These are phyloP conservation scores for Posidonia oceanica DNA, from an alignment of 116 monocot genomes.

Conservation along the genomic window DNA sequence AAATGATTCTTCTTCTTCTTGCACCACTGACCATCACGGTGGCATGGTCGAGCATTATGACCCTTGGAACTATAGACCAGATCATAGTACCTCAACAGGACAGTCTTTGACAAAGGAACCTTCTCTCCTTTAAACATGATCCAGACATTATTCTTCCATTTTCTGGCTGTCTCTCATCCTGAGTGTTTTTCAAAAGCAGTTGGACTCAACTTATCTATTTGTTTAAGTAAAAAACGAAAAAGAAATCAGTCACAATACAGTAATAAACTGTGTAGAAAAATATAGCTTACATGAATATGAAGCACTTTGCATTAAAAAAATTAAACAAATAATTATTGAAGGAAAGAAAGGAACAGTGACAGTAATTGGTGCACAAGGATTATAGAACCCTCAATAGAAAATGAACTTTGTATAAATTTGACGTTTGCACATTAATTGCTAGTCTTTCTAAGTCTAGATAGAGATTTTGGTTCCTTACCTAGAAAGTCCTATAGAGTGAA, in stretches of 20 bases:
- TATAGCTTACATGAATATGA: too few species aligned
- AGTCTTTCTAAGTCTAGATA: too few species aligned
- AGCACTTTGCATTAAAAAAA: too few species aligned
- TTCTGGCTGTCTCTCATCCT: slow-evolving; percentile 63
- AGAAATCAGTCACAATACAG: neutral
- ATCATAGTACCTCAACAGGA: slow-evolving; percentile 59
- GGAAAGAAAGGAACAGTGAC: neutral
- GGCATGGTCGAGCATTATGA: slow-evolving; percentile 42
- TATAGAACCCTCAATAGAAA: too few species aligned
- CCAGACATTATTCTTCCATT: slow-evolving; percentile 91
- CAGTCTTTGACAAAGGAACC: slow-evolving; percentile 61
- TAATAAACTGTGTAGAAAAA: neutral
- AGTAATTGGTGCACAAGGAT: too few species aligned
- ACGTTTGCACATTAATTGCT: too few species aligned
- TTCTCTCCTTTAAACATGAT: slow-evolving; percentile 70
- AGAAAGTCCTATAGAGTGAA: too few species aligned
- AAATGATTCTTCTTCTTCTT: too few species aligned
- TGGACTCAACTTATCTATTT: slow-evolving; percentile 70
- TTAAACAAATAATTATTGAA: too few species aligned
- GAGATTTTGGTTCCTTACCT: too few species aligned
- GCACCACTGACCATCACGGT: slow-evolving; percentile 31
- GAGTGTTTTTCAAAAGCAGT: slow-evolving; percentile 93
- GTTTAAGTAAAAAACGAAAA: slow-evolving; percentile 1
- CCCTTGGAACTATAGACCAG: slow-evolving; percentile 36
- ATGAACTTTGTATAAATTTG: too few species aligned